Base-by-base conservation (phyloP, 495 filamentous ascomycete genomes). In the Daldinia grandis region DNA sequence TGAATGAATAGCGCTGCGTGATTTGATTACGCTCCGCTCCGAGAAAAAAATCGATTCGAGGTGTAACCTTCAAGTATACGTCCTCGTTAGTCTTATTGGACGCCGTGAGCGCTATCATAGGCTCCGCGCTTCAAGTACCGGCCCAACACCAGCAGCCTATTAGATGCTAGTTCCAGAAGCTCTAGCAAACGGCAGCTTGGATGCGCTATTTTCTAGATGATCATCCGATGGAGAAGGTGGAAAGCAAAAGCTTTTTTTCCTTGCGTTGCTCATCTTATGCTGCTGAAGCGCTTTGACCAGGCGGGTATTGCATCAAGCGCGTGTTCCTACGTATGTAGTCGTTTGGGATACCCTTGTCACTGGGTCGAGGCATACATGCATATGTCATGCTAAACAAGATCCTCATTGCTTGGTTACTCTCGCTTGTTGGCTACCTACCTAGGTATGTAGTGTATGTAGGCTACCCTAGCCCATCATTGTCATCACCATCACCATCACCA, bases 361-460 rank as follows among this genome's bases (percentile, higher is more conserved):
- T 51, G 28, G 60, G 27, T 53, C 49, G 51, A 55, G 30, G 9
- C 28, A 4, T 28, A 47, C 19, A 24, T 40, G 33, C 14, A 38
- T 50, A 62, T 71, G 56, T 54, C 38, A 72, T 68, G 35, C 35
- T 33, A 68, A 33, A 38, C 33, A 19, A 66, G 58, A 72, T 72
- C 58, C 58, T 38, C 69, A 56, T 53, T 49, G 8, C 10, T 54
- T 49, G 28, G 27, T 54, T 64, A 25, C 47, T 25, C 28, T 53
- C 49, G 38, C 12, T 35, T 10, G 17, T 15, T 40, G n/a, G 17
- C 47, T 58, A 24, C 21, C 30, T 44, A n/a, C n/a, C n/a, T n/a
- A n/a, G n/a, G n/a, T n/a, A n/a, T n/a, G n/a, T n/a, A n/a, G n/a
- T n/a, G n/a, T n/a, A n/a, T n/a, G n/a, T n/a, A 25, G 42, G 44